phyloP scores from a whole-genome alignment of 2,329 filamentous ascomycete species.

The Ramularia endophylla region DNA sequence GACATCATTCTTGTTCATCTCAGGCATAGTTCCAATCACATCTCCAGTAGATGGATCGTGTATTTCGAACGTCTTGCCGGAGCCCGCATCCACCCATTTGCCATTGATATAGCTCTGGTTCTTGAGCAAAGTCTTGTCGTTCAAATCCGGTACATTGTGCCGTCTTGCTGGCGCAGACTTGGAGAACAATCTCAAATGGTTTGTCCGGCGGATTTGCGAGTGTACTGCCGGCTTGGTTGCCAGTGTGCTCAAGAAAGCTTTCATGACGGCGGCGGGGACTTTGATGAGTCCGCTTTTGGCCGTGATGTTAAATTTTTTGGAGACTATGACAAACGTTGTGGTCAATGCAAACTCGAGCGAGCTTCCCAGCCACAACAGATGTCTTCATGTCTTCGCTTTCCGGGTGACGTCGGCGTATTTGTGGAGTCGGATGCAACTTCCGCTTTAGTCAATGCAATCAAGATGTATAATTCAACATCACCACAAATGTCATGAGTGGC shows the following conservation, averaged over 20 bases:
- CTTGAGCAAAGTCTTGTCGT: constrained; percentile 64
- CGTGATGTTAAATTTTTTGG: constrained; percentile 3
- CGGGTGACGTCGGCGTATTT: not conserved
- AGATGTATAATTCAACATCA: no score
- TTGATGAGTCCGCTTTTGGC: not conserved
- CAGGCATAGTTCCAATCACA: constrained; percentile 75
- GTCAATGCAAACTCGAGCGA: no score
- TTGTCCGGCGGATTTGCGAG: constrained; percentile 18
- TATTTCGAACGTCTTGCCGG: constrained; percentile 88
- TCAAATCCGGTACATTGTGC: constrained; percentile 32
- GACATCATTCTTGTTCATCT: constrained; percentile 74
- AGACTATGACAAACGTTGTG: no score
- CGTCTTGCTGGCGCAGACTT: constrained; percentile 10
- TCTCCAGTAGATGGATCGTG: constrained; percentile 78
- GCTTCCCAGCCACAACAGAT: not conserved
- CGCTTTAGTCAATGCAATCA: no score
- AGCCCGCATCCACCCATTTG: constrained; percentile 80
- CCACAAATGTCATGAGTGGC: no score
- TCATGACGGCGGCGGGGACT: constrained; percentile 14
- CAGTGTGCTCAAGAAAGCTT: constrained; percentile 17
- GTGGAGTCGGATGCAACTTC: not conserved
- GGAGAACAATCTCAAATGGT: constrained; percentile 18
- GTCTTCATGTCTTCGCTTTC: no score
- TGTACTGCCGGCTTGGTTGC: constrained; percentile 15
- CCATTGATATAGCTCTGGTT: constrained; percentile 83